phyloP scores from a whole-genome alignment of 441 rosid species.

The Mallotus repandus region DNA sequence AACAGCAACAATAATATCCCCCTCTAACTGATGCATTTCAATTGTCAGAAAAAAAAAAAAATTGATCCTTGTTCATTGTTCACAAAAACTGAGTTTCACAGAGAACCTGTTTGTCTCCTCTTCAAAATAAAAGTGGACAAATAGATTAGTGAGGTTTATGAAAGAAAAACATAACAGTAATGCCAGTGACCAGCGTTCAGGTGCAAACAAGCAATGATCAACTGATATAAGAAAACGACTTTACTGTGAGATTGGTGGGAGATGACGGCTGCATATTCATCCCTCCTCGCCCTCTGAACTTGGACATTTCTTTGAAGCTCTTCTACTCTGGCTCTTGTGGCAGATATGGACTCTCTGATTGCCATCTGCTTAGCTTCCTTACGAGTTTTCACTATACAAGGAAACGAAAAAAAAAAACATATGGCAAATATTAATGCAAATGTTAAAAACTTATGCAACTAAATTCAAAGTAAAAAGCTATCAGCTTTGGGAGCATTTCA shows the following conservation, averaged over 20 bases:
- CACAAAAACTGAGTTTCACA: neutral
- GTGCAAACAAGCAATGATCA: constrained; percentile 2
- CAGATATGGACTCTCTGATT: constrained; percentile 57
- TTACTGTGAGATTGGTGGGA: constrained; percentile 58
- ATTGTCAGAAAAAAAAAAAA: neutral
- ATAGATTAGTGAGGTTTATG: neutral
- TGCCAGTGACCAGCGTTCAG: too few relatives aligned
- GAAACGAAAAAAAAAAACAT: neutral
- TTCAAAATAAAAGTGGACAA: constrained; percentile 1
- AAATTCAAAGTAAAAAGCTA: neutral
- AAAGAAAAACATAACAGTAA: neutral
- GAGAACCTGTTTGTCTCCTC: neutral
- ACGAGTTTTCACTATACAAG: constrained; percentile 67
- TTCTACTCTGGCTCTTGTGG: constrained; percentile 50
- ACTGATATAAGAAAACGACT: constrained; percentile 7
- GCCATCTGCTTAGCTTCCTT: constrained; percentile 74
- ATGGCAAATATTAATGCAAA: neutral
- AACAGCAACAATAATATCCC: neutral
- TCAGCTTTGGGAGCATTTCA: neutral
- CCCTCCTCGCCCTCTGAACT: constrained; percentile 56
- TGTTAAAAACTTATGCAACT: neutral
- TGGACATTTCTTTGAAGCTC: constrained; percentile 50
- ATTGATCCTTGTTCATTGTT: neutral
- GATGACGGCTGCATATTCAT: constrained; percentile 46
- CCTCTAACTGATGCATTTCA: neutral